Evolutionary conservation across 495 filamentous ascomycete species (phyloP).

Genomic region (Xanthoparmelia taractica): DNA sequence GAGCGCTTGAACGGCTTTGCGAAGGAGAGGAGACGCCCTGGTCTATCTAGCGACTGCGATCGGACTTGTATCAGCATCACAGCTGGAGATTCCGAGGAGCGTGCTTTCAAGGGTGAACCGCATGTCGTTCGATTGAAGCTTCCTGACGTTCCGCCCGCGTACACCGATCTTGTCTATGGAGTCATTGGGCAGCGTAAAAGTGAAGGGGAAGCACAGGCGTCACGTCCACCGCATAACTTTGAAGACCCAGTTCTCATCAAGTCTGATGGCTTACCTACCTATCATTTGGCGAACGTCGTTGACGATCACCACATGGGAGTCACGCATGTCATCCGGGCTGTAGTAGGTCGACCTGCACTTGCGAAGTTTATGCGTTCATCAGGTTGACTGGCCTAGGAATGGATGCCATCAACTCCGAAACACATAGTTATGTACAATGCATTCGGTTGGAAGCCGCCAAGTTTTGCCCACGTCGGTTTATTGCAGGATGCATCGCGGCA

Average conservation of each 20-base stretch:
- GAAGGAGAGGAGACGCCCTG: slow-evolving; percentile 47
- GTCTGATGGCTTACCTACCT: slow-evolving; percentile 84
- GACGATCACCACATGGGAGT: slow-evolving; percentile 93
- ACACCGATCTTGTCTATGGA: slow-evolving; percentile 70
- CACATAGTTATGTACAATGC: slow-evolving; percentile 81
- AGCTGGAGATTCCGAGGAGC: slow-evolving; percentile 56
- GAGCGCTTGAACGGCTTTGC: slow-evolving; percentile 61
- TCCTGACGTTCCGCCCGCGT: slow-evolving; percentile 49
- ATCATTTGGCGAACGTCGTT: slow-evolving; percentile 94
- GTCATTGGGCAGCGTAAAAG: slow-evolving; percentile 43
- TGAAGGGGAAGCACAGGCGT: slow-evolving; percentile 29
- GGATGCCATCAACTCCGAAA: slow-evolving; percentile 88
- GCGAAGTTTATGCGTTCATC: not conserved
- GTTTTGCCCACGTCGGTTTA: slow-evolving; percentile 82
- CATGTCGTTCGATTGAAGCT: slow-evolving; percentile 71
- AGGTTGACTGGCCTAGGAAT: slow-evolving; percentile 47
- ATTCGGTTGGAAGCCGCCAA: slow-evolving; percentile 78
- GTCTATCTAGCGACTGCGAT: slow-evolving; percentile 64
- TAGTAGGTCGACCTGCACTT: slow-evolving; percentile 43
- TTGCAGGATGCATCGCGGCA: slow-evolving; percentile 65
- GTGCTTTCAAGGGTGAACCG: slow-evolving; percentile 58
- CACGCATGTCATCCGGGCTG: slow-evolving; percentile 87
- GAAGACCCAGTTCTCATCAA: slow-evolving; percentile 84
- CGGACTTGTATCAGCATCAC: slow-evolving; percentile 64
- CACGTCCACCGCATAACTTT: slow-evolving; percentile 34